These are phyloP conservation scores for Neofusicoccum sp. DNA, from an alignment of 2,329 filamentous ascomycete genomes.

Conservation along the genomic window DNA sequence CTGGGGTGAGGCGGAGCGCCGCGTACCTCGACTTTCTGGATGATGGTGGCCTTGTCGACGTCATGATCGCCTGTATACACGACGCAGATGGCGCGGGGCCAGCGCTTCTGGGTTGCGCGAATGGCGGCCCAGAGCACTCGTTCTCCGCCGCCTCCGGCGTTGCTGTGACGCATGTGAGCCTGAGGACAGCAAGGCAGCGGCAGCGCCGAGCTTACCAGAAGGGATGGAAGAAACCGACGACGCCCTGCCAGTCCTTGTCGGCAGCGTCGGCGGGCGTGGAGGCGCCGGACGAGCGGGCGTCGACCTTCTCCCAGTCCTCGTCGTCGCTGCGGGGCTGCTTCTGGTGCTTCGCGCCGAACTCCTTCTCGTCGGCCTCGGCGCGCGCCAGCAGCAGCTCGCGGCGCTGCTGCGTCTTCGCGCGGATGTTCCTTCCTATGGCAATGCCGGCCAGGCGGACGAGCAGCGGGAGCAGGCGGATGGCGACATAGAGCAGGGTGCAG, in stretches of 20 bases:
- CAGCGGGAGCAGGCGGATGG: constrained; percentile 28
- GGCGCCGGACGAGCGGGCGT: constrained; percentile 49
- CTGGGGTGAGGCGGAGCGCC: neutral
- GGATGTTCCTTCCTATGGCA: constrained; percentile 31
- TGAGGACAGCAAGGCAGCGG: neutral
- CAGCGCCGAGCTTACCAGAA: constrained; percentile 66
- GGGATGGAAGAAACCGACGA: constrained; percentile 95
- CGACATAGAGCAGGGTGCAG: constrained; percentile 20
- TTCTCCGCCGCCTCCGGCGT: constrained; percentile 94
- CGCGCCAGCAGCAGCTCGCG: constrained; percentile 34
- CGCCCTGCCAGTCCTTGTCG: constrained; percentile 70
- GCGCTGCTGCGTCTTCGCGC: constrained; percentile 32
- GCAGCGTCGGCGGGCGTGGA: constrained; percentile 44
- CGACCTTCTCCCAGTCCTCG: constrained; percentile 70
- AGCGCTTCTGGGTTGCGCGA: constrained; percentile 81
- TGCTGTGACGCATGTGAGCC: constrained; percentile 55
- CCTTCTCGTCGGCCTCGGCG: constrained; percentile 31
- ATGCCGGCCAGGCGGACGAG: constrained; percentile 29
- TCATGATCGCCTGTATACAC: constrained; percentile 97
- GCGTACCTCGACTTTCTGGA: constrained; percentile 70
- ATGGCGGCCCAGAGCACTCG: constrained; percentile 95
- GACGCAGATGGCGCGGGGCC: constrained; percentile 83
- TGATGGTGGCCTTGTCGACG: constrained; percentile 74
- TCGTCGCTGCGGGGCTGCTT: constrained; percentile 43
- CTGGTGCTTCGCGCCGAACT: constrained; percentile 23